These are phyloP conservation scores for Exophiala mesophila DNA, from an alignment of 2,329 filamentous ascomycete species.

Conservation along the genomic window DNA sequence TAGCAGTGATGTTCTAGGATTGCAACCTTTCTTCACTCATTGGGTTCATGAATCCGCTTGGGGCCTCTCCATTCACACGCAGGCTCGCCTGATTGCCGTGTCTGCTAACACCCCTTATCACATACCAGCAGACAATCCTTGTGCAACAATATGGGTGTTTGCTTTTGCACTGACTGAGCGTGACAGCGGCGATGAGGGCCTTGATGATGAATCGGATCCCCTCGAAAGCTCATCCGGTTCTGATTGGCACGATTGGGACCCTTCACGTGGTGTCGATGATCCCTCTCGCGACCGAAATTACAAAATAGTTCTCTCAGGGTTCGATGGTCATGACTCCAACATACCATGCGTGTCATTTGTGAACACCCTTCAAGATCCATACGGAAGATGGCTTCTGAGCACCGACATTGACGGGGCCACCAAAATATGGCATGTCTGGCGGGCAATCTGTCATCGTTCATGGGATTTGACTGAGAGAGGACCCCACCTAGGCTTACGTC, in stretches of 20 bases:
- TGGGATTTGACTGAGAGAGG: conserved; percentile 24
- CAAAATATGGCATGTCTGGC: conserved; percentile 48
- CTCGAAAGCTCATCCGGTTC: conserved; percentile 4
- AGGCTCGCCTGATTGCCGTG: conserved; percentile 79
- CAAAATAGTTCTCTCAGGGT: conserved; percentile 37
- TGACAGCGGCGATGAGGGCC: conserved; percentile 17
- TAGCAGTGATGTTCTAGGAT: conserved; percentile 32
- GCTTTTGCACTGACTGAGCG: conserved; percentile 38
- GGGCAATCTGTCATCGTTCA: conserved; percentile 30
- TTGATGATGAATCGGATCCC: conserved; percentile 13
- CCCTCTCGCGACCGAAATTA: conserved; percentile 38
- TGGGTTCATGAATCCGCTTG: conserved; percentile 78
- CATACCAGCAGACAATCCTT: conserved; percentile 18
- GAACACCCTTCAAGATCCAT: conserved; percentile 52
- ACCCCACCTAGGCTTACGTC: conserved; percentile 6
- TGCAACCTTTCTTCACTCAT: conserved; percentile 62
- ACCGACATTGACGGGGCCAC: conserved; percentile 51
- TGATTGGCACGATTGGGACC: conserved; percentile 23
- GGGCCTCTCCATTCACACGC: conserved; percentile 77
- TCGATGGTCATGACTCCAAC: conserved; percentile 41
- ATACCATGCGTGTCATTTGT: conserved; percentile 57
- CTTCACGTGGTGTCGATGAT: background rate
- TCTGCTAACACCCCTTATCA: conserved; percentile 61
- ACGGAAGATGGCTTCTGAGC: conserved; percentile 53
- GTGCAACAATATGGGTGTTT: conserved; percentile 26